Conservation (phyloP, 257 asterid species). For the Nicotiana sylvestris region DNA sequence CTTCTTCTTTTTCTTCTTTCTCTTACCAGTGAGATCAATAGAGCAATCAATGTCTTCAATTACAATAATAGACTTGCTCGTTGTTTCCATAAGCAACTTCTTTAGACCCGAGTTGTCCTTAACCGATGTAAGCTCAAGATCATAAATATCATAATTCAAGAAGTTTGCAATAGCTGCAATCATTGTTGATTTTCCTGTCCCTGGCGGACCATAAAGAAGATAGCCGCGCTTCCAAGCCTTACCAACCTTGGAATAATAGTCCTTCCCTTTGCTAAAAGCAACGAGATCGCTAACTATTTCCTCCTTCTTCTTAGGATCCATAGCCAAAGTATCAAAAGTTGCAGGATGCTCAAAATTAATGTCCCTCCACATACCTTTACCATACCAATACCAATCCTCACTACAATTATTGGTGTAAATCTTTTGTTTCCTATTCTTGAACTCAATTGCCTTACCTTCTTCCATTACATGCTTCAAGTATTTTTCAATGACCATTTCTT, state of each 20-base stretch:
- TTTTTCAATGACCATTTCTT: background rate
- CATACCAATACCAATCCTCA: background rate
- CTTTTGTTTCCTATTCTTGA: background rate
- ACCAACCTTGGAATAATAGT: background rate
- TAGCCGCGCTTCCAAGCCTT: slow-evolving; percentile 11
- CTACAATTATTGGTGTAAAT: slow-evolving; percentile 6
- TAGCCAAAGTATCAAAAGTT: slow-evolving; percentile 9
- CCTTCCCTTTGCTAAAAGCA: slow-evolving; percentile 1
- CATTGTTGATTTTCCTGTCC: slow-evolving; percentile 11
- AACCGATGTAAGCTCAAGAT: slow-evolving; percentile 7
- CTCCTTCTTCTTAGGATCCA: slow-evolving; percentile 6
- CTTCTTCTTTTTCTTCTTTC: slow-evolving; percentile 9
- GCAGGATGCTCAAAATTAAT: slow-evolving; percentile 10
- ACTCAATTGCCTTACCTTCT: slow-evolving; percentile 6
- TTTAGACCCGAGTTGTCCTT: slow-evolving; percentile 9
- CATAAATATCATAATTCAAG: slow-evolving; percentile 10
- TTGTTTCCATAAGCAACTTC: slow-evolving; percentile 6
- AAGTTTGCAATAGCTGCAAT: slow-evolving; percentile 9
- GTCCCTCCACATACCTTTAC: slow-evolving; percentile 11
- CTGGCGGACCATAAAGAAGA: slow-evolving; percentile 13
- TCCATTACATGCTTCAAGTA: background rate
- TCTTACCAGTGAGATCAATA: background rate
- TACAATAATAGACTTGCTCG: slow-evolving; percentile 4
- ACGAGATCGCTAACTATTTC: background rate
- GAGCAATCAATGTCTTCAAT: slow-evolving; percentile 4